Evolutionary conservation across 2,329 filamentous ascomycete genomes (phyloP).

Genomic region (Aspergillus sp.): DNA sequence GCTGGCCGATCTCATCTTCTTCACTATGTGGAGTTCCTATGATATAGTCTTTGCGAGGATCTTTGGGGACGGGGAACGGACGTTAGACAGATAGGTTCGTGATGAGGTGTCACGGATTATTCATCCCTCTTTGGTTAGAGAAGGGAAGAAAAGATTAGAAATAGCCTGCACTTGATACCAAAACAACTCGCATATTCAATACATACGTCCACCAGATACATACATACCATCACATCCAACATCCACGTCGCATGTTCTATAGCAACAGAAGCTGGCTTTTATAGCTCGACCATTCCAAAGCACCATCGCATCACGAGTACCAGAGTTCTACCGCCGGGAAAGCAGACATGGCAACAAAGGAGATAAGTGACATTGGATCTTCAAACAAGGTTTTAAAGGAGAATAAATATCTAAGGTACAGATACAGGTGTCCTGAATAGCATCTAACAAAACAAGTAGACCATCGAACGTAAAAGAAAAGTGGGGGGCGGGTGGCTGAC

Average conservation of each 20-base stretch:
- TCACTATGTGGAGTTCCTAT: conserved; percentile 63
- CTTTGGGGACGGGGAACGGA: conserved; percentile 86
- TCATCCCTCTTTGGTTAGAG: not conserved
- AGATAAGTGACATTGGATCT: conserved; percentile 39
- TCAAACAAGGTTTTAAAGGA: conserved; percentile 40
- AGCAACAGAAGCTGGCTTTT: not conserved
- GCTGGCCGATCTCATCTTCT: conserved; percentile 54
- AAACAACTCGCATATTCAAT: not conserved
- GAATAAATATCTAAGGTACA: conserved; percentile 45
- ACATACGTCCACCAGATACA: not conserved
- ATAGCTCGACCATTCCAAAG: not conserved
- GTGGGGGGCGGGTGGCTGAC: conserved; percentile 19
- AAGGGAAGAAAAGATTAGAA: not conserved
- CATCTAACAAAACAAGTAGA: conserved; percentile 40
- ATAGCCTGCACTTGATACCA: not conserved
- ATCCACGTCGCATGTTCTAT: not conserved
- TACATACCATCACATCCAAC: not conserved
- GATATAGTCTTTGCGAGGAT: conserved; percentile 62
- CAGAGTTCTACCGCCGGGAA: not conserved
- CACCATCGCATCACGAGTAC: not conserved
- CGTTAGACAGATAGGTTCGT: conserved; percentile 29
- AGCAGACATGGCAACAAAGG: conserved; percentile 30
- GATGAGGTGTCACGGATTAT: not conserved
- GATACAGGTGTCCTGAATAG: conserved; percentile 41
- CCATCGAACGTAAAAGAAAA: conserved; percentile 22